phyloP scores from a whole-genome alignment of 2,329 filamentous ascomycete species.

The Parastagonospora nodorum region DNA sequence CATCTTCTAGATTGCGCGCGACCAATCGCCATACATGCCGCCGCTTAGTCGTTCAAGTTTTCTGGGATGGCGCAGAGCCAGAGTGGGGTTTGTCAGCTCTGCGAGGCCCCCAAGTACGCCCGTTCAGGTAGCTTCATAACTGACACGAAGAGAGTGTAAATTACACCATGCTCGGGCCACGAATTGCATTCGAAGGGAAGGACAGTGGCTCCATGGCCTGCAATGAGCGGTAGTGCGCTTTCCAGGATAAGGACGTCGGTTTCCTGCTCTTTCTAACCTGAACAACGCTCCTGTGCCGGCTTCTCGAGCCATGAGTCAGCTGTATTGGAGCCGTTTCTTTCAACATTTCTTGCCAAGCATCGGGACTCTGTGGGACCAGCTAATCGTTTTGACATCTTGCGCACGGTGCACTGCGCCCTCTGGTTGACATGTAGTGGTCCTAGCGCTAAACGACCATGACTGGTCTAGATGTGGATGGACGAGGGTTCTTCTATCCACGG shows the following conservation, averaged over 20 bases:
- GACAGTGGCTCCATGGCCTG: background rate
- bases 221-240: no score
- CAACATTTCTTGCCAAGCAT: constrained; percentile 6
- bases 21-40: constrained; percentile 8
- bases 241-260: no score
- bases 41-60: constrained; percentile 6
- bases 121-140: background rate
- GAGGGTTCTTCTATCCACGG: constrained; percentile 1
- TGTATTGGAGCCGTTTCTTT: constrained; percentile 4
- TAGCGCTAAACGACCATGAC: background rate
- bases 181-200: background rate
- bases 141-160: background rate
- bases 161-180: background rate
- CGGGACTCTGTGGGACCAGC: constrained; percentile 3
- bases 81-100: constrained; percentile 28
- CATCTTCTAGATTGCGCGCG: constrained; percentile 5
- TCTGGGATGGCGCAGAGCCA: constrained; percentile 7
- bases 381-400: constrained; percentile 11
- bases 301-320: constrained; percentile 14
- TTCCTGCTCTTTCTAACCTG: no score
- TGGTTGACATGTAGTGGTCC: constrained; percentile 7
- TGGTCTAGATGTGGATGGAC: constrained; percentile 2
- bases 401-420: constrained; percentile 25
- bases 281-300: no score
- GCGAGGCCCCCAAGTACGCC: background rate